Base-by-base conservation (phyloP, 139 green algal genomes). In the Haematococcus sp. region DNA sequence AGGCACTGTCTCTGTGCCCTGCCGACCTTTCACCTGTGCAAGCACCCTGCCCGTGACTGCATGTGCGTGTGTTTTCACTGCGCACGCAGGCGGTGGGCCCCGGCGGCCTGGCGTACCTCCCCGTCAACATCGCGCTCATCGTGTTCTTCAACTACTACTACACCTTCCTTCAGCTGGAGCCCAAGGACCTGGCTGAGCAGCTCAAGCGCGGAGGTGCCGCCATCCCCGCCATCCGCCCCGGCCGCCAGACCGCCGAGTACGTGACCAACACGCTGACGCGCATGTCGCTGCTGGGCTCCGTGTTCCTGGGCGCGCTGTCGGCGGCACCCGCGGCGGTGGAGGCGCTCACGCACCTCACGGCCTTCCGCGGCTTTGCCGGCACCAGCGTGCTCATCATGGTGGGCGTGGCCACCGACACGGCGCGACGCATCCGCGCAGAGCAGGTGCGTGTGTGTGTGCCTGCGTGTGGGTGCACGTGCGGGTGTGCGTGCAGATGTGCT, bases 91-190 rank as follows among this genome's bases (percentile, higher is more conserved):
- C 81, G 0, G 56, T 98, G 40, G 90, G 86, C 13, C 93, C 94
- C 4, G 87, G 87, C n/a, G 92, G 91, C 28, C 15, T 81, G 23
- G 65, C 92, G 31, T 98, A 96, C 80, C 77, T 97, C 55, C 93
- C 93, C 31, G 76, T 91, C 72, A 98, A 95, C 71, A 88, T 98
- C 34, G 88, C 81, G 11, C 88, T 99, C 31, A 99, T 99, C 68
- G 90, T 87, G 19, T 93, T 94, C 75, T 98, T 99, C 91, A 99
- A 99, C 86, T 99, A 98, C 87, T 97, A 98, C 84, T 99, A 99
- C 89, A 99, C 96, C 52, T 99, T 98, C 89, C 85, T 98, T 61
- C 92, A 97, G 85, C 80, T 99, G n/a, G 96, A 99, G 60, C 96
- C 96, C 61, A 97, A 97, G 75, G 96, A 99, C 73, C 76, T 99